Percentiles rank a stretch among this genome's conserved stretches.
Evolutionary conservation across 495 filamentous ascomycete genomes (phyloP).

Genomic region (Neurospora sp.): DNA sequence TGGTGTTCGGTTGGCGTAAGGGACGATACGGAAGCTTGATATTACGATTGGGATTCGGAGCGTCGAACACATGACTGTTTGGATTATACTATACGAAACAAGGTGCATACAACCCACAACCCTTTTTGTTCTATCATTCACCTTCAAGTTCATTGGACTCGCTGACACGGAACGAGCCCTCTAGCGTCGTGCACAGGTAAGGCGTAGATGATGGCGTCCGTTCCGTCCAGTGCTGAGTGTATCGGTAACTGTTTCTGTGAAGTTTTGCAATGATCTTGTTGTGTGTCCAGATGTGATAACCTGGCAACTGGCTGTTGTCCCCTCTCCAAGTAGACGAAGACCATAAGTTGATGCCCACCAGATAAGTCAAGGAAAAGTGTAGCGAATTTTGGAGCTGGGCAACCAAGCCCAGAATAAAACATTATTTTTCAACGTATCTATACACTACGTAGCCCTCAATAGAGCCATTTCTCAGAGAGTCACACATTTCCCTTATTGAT

Average conservation of each 20-base stretch:
- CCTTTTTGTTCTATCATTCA: neutral
- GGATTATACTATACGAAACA: neutral
- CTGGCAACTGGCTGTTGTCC: no score
- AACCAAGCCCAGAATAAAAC: neutral
- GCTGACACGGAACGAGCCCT: constrained; percentile 2
- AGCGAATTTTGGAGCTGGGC: no score
- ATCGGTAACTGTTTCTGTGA: no score
- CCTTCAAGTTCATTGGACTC: neutral
- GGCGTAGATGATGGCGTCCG: neutral
- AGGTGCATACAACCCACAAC: constrained; percentile 4
- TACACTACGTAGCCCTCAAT: neutral
- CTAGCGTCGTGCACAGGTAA: neutral
- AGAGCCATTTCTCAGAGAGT: no score
- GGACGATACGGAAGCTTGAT: neutral
- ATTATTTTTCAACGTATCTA: neutral
- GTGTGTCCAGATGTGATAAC: no score
- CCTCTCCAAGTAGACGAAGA: no score
- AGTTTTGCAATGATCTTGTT: no score
- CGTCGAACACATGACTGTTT: neutral
- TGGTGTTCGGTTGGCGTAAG: constrained; percentile 70
- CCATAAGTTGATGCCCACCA: no score
- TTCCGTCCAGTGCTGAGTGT: neutral
- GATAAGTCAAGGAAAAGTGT: no score
- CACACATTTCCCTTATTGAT: no score
- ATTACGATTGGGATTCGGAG: neutral